Evolutionary conservation across 345 rosid genomes (phyloP), one percentile per base, ranked within the genome.

Genomic region (Schrenkiella parvula): DNA sequence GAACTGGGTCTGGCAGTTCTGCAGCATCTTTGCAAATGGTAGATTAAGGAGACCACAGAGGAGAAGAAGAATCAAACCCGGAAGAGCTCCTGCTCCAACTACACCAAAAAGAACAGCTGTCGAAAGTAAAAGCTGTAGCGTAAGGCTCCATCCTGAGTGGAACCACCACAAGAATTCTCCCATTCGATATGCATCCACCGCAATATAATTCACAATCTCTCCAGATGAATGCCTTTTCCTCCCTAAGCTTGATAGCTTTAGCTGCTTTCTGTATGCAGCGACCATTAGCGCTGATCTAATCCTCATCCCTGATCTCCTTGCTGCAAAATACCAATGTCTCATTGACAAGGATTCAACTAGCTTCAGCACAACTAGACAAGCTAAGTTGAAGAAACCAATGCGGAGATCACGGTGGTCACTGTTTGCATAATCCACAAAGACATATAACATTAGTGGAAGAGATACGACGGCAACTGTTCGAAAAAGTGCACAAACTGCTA

Each of bases 141-240:
- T 39, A 8, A 78, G 63, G 58, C 81, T 85, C 90, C 97, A 87
- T 8, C 80, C 62, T 0, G 72, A 67, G 64, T 91, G 96, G 59
- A 89, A 86, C 97, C 97, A 91, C 88, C 85, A 86, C 9, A 82
- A 80, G 39, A 82, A 85, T 47, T 89, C 97, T 14, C 90, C 93
- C 90, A 91, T 91, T 34, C 89, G 73, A 53, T 89, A 87, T 0
- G 91, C 91, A 79, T 91, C 97, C 63, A 91, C 89, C 0, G 90
- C 85, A 5, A 91, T 86, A 26, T 84, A 89, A 53, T 89, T 91
- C 71, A 85, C 88, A 56, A 89, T 85, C 80, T 91, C 93, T 0
- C 96, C 96, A 0, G 89, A 70, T 15, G 96, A 86, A 75, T 85
- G 96, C 18, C 83, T 83, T 71, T 60, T 83, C 73, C 96, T 81